Base-by-base conservation (phyloP, 768 basidiomycete genomes). In the Suillus lakei region DNA sequence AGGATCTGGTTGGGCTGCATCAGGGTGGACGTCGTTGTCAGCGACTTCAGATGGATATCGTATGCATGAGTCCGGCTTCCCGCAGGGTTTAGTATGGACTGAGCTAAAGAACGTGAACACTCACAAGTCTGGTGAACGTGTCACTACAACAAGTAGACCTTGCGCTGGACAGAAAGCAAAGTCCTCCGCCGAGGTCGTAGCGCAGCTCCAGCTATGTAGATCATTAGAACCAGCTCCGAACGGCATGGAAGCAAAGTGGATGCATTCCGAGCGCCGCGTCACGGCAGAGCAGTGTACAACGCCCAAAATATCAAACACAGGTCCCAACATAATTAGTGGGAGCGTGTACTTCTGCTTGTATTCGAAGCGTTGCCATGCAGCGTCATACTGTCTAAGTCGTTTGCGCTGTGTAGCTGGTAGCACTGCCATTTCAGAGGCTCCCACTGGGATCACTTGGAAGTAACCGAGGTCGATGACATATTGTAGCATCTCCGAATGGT, bases 81-180 rank as follows among this genome's bases (percentile, higher is more conserved):
- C 15, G 43, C 60, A n/a, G 53, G 64, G 6, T 30, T 30, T 5
- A 28, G 65, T 23, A 55, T 50, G 34, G 23, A 53, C 18, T 21
- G 18, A 9, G 56, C 39, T 18, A 56, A 34, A 53, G 18, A 56
- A 30, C 23, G n/a, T 16, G 44, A 55, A 62, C 23, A 73, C 84
- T 66, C 70, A 85, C 85, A 78, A 75, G 28, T 74, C 69, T 43
- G 81, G 75, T 21, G 51, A 32, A 78, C 12, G 82, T 73, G 81
- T 77, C 21, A 87, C 81, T 15, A 88, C 80, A 13, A 85, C 82
- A 18, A 87, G 75, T 5, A 88, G 71, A 72, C 87, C 84, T 72
- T 86, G 84, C 5, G 80, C 76, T 12, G 84, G 84, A 73, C 85
- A 85, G 81, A 87, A 86, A 1, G 86, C 85, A 60, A 87, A 86